These are phyloP conservation scores for Astragalus membranaceus DNA, from an alignment of 306 rosid species.

Conservation along the genomic window DNA sequence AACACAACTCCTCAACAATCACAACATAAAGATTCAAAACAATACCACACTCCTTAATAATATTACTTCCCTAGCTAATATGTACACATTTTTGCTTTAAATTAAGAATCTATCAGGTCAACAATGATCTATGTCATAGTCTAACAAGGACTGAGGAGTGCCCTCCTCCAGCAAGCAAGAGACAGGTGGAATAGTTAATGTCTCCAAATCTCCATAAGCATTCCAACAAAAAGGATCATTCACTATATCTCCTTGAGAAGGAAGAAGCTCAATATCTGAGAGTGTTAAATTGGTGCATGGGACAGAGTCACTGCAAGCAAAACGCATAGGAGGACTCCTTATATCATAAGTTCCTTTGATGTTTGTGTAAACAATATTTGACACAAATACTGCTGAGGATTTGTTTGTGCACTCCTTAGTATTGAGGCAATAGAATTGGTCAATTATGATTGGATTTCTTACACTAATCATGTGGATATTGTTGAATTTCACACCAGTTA, in stretches of 20 bases:
- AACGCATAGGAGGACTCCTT: slow-evolving; percentile 73
- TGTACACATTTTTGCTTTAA: neutral
- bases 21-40: slow-evolving; percentile 14
- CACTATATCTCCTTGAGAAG: slow-evolving; percentile 50
- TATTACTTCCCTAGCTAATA: neutral
- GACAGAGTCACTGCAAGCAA: slow-evolving; percentile 76
- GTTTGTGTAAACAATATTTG: slow-evolving; percentile 52
- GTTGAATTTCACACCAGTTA: slow-evolving; percentile 63
- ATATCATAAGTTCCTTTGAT: slow-evolving; percentile 85
- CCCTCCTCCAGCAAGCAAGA: slow-evolving; percentile 72
- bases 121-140: slow-evolving; percentile 37
- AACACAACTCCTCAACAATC: slow-evolving; percentile 45
- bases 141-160: slow-evolving; percentile 36
- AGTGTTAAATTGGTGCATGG: slow-evolving; percentile 85
- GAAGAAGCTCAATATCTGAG: slow-evolving; percentile 90
- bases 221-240: slow-evolving; percentile 84
- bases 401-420: slow-evolving; percentile 55
- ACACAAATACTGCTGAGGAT: slow-evolving; percentile 66
- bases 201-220: slow-evolving; percentile 68
- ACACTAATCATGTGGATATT: slow-evolving; percentile 77
- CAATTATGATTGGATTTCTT: slow-evolving; percentile 78
- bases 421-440: slow-evolving; percentile 72
- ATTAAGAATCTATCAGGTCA: slow-evolving; percentile 10
- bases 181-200: slow-evolving; percentile 77
- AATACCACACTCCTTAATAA: neutral